A percentile compares a stretch with the other conserved stretches of the same genome.
Evolutionary conservation across 441 rosid species (phyloP).

Genomic region (Adansonia rubrostipa): DNA sequence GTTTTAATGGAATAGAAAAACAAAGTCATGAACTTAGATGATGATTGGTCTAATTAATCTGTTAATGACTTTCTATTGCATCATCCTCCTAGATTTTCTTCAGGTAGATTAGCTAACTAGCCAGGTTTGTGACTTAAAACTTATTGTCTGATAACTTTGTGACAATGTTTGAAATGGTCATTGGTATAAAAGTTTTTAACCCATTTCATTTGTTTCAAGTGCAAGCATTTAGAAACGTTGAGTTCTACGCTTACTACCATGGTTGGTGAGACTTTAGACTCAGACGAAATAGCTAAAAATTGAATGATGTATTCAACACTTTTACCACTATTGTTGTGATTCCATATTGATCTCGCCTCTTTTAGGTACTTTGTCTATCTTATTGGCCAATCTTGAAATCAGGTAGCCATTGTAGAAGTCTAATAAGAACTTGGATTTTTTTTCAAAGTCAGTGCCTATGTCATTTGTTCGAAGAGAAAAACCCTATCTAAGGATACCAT

Average conservation of each 20-base stretch:
- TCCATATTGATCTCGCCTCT: constrained; percentile 63
- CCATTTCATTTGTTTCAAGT: constrained; percentile 42
- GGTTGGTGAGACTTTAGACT: constrained; percentile 70
- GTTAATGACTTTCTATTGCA: constrained; percentile 29
- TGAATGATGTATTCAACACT: constrained; percentile 38
- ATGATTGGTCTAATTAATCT: not conserved
- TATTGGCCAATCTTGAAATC: no score
- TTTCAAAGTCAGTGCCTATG: constrained; percentile 51
- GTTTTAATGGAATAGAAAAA: not conserved
- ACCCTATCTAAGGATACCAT: constrained; percentile 55
- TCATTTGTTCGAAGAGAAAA: constrained; percentile 65
- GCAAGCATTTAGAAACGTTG: constrained; percentile 69
- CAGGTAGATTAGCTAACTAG: constrained; percentile 63
- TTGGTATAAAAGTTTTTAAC: constrained; percentile 16
- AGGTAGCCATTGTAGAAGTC: no score
- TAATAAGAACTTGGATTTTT: no score
- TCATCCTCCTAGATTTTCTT: constrained; percentile 47
- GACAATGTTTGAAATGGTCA: not conserved
- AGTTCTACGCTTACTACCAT: constrained; percentile 73
- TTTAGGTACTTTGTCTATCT: constrained; percentile 28
- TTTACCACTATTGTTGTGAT: constrained; percentile 63
- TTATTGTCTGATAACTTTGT: not conserved
- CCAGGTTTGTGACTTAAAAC: constrained; percentile 48
- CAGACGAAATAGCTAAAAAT: constrained; percentile 48
- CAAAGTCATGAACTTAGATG: not conserved